phyloP scores from a whole-genome alignment of 1,139 yeast species.

The Protomyces arabidopsidicola region DNA sequence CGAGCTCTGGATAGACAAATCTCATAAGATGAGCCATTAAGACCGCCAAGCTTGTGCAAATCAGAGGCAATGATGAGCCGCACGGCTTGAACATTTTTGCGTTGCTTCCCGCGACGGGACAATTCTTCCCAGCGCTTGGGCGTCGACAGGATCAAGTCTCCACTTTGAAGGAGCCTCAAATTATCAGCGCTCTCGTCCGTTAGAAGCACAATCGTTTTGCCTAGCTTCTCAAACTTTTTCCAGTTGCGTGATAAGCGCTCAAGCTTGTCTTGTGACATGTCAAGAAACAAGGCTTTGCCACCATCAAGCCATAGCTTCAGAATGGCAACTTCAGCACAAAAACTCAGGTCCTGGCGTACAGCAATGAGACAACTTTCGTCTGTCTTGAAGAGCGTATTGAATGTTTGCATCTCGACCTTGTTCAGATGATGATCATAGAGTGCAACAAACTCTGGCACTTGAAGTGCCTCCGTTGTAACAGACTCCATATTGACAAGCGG shows the following conservation, averaged over 20 bases:
- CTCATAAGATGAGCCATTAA: constrained; percentile 62
- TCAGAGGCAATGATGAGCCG: constrained; percentile 72
- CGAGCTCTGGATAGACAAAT: constrained; percentile 63
- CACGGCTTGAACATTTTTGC: constrained; percentile 63
- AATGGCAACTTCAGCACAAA: constrained; percentile 67
- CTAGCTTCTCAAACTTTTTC: constrained; percentile 44
- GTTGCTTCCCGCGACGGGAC: constrained; percentile 76
- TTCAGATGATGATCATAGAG: constrained; percentile 53
- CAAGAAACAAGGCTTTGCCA: constrained; percentile 62
- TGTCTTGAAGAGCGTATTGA: constrained; percentile 55
- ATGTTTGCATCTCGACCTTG: constrained; percentile 66
- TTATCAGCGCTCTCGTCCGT: constrained; percentile 60
- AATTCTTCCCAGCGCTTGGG: constrained; percentile 70
- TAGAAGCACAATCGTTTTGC: constrained; percentile 48
- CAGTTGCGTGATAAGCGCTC: constrained; percentile 54
- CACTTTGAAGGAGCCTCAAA: constrained; percentile 50
- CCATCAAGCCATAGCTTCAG: constrained; percentile 61
- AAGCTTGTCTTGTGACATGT: constrained; percentile 45
- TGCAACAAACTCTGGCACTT: constrained; percentile 46
- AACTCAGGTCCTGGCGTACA: constrained; percentile 72
- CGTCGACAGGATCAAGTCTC: constrained; percentile 70
- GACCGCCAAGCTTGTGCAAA: constrained; percentile 61
- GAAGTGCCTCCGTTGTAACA: constrained; percentile 49
- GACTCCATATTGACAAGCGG: constrained; percentile 51
- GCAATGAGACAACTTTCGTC: constrained; percentile 60